Base-by-base conservation (phyloP, 768 basidiomycete species). In the Sporobolomyces pararoseus region DNA sequence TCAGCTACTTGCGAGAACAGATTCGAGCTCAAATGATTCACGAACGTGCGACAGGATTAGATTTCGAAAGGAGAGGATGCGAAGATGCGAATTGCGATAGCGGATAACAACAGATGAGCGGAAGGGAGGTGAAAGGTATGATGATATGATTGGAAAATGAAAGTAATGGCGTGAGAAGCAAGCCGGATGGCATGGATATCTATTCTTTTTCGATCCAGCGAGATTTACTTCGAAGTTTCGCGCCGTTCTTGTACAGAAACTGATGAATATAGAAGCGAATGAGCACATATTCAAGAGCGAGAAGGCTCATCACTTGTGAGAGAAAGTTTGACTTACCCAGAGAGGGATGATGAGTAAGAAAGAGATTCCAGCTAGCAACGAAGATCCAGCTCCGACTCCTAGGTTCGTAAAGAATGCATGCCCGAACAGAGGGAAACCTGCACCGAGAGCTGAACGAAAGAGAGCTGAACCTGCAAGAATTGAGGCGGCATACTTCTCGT, bases 381-480 rank as follows among this genome's bases (percentile, higher is more conserved):
- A 75, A 25, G 72, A 78, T 34, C 78, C 79, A 57, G 77, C 78
- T 27, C 75, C 78, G 46, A 80, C 72, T 10, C 78, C 78, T 25
- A 80, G 75, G 31, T 72, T 75, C 21, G 54, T 61, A 68, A 79
- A 80, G 37, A 80, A 60, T 6, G 71, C 71, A 17, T 66, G 66
- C 7, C 78, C 78, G 29, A 78, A 79, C 16, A 81, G 71, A 13
- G 71, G 67, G 60, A 67, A 65, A 7, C 59, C 51, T 2, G 61
- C 72, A 32, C 77, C 79, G 50, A 80, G 65, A 21, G 74, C 63
- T 16, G 77, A 77, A 25, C 81, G 65, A 63, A 81, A 75, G 46
- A 81, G 74, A 57, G 77, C 78, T 70, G 80, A 80, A 3, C 75
- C 75, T 3, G 81, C 81, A 4, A 81, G 70, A 12, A 79, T 75